Base-by-base conservation (phyloP, 257 asterid species). In the Solanum corneliomulleri region DNA sequence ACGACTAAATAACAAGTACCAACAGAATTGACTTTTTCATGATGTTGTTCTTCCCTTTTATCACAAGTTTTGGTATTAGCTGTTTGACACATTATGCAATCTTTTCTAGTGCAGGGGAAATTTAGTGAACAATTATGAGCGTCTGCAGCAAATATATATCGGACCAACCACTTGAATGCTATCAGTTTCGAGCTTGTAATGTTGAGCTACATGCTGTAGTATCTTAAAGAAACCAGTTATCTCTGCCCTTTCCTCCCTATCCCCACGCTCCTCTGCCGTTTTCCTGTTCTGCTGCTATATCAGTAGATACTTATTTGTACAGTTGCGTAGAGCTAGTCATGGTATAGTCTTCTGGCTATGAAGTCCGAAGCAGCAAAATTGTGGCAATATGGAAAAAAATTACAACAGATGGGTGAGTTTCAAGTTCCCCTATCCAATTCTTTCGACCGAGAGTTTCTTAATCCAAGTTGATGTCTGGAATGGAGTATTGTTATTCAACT, bases 241-340 rank as follows among this genome's bases (percentile, higher is more conserved):
- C 37, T 27, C 64, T 45, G 64, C 27, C 66, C 25, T 29, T 78
- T 44, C 18, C 66, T 15, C 15, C 84, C 16, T 44, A 25, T 37
- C 25, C 41, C 84, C 13, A 9, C 20, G 3, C 11, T 80, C 68
- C 85, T 47, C 68, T 80, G 29, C 68, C 42, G 18, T 27, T 49
- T 49, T 47, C 9, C 29, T 9, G 27, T 9, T 47, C 69, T 49
- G 44, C 85, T 47, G 69, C 68, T 27, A 80, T 29, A 47, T 29
- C 85, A 80, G 85, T 45, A 71, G 41, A 84, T 66, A 33, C 27
- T 76, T 60, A 23, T 64, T 12, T 88, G 90, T 85, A 88, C 75
- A 77, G 90, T 85, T 77, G 35, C 77, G 8, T 75, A 76, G 86
- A 76, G 86, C 49, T 37, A 52, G 44, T 45, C n/a, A 15, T 7